Evolutionary conservation across 768 basidiomycete genomes (phyloP).

Genomic region (Russula olivacea): DNA sequence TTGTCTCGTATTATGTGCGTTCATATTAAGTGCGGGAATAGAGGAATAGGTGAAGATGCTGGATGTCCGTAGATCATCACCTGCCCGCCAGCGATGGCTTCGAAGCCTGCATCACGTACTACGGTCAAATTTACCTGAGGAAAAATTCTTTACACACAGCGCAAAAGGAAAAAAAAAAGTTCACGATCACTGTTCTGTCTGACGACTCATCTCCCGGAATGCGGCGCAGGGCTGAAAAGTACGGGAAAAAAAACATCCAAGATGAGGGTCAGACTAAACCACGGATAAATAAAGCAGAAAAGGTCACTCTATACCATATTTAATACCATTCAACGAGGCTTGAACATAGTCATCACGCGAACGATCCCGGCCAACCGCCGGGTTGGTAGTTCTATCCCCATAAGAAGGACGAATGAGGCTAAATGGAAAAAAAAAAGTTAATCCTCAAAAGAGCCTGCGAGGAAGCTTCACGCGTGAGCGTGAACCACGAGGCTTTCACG

Average conservation of each 20-base stretch:
- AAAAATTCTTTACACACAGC: too few relatives aligned
- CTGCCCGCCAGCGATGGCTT: too few relatives aligned
- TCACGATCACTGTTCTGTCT: too few relatives aligned
- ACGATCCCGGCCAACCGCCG: background rate
- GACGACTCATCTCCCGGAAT: background rate
- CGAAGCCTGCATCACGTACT: too few relatives aligned
- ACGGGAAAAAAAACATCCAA: background rate
- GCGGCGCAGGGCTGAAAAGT: background rate
- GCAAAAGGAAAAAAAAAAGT: too few relatives aligned
- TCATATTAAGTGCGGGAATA: too few relatives aligned
- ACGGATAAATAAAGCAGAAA: background rate
- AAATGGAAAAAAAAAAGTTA: background rate
- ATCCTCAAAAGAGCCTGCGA: too few relatives aligned
- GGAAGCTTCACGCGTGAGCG: background rate
- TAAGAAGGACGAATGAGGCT: background rate
- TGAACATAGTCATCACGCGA: background rate
- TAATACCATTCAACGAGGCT: background rate
- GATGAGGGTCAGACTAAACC: background rate
- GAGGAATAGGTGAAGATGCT: too few relatives aligned
- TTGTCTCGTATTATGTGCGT: too few relatives aligned
- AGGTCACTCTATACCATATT: background rate
- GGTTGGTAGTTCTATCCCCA: background rate
- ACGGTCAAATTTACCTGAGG: too few relatives aligned
- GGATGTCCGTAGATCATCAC: too few relatives aligned
- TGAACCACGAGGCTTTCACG: background rate